These are phyloP conservation scores for Fusarium humuli DNA, from an alignment of 2,329 filamentous ascomycete species.

Conservation along the genomic window DNA sequence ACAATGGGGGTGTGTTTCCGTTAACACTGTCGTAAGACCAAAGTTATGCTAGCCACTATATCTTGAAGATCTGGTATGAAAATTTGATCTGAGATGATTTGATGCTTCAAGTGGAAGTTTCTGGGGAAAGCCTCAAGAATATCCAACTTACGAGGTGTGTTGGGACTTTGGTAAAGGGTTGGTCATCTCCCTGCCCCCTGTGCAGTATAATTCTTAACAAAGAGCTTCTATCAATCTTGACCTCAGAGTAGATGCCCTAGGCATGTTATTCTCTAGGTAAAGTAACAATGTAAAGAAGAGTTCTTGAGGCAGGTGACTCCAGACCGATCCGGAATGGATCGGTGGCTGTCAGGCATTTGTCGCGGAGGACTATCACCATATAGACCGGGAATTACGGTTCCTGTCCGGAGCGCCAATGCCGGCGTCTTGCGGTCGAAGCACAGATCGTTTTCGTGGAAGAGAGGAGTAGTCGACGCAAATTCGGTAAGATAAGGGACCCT, in stretches of 20 bases:
- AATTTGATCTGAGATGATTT: not conserved
- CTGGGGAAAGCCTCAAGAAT: not conserved
- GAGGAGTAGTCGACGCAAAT: not conserved
- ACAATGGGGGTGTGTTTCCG: not conserved
- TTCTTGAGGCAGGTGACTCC: not conserved
- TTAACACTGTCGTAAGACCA: not conserved
- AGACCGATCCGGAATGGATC: slow-evolving; percentile 25
- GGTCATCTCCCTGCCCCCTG: too few relatives aligned
- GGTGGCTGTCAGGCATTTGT: slow-evolving; percentile 17
- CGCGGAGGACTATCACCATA: slow-evolving; percentile 13
- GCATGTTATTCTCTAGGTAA: slow-evolving; percentile 10
- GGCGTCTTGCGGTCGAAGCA: slow-evolving; percentile 12
- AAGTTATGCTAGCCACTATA: not conserved
- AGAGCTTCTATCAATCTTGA: not conserved
- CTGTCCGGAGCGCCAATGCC: slow-evolving; percentile 11
- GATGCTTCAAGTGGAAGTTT: not conserved
- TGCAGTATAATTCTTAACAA: not conserved
- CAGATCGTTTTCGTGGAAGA: slow-evolving; percentile 5
- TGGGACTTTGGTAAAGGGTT: not conserved
- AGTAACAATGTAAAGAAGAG: slow-evolving; percentile 4
- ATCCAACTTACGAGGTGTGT: not conserved
- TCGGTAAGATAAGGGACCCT: not conserved
- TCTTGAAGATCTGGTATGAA: not conserved
- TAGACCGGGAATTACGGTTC: slow-evolving; percentile 13
- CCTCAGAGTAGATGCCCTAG: slow-evolving; percentile 5